Percentiles rank a stretch among this genome's conserved stretches.
These are phyloP conservation scores for Venturia asperata DNA, from an alignment of 2,329 filamentous ascomycete species.

Conservation along the genomic window DNA sequence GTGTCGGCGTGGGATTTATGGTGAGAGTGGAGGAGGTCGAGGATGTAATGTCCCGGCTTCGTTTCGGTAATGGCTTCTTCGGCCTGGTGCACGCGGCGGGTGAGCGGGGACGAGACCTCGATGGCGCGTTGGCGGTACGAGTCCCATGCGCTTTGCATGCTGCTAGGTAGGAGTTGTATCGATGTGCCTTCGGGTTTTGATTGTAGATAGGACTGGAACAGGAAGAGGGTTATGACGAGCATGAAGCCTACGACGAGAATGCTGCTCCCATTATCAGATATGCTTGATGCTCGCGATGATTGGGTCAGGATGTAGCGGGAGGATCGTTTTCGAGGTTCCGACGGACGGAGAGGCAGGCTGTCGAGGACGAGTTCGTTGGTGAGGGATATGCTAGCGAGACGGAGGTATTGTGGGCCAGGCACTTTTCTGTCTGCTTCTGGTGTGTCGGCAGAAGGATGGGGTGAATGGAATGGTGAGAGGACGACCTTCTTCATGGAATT, in stretches of 20 bases:
- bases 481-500: constrained; percentile 49
- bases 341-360: constrained; percentile 59
- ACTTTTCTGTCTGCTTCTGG: constrained; percentile 24
- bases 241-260: constrained; percentile 55
- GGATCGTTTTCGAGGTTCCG: constrained; percentile 40
- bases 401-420: constrained; percentile 52
- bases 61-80: constrained; percentile 7
- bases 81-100: background rate
- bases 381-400: constrained; percentile 74
- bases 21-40: constrained; percentile 26
- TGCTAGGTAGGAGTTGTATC: constrained; percentile 7
- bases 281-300: constrained; percentile 26
- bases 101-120: background rate
- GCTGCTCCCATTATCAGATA: constrained; percentile 47
- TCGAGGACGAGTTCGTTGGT: constrained; percentile 75
- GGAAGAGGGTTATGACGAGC: constrained; percentile 53
- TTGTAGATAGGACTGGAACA: constrained; percentile 47
- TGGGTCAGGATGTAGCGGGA: constrained; percentile 61
- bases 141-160: constrained; percentile 2
- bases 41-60: constrained; percentile 2
- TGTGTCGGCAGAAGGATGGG: constrained; percentile 23
- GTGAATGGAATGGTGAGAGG: constrained; percentile 41
- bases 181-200: background rate
- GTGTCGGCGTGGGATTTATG: constrained; percentile 17
- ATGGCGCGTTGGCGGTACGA: constrained; percentile 6